Percentiles rank a stretch among this genome's conserved stretches.
These are phyloP conservation scores for Starmerella cellae DNA, from an alignment of 805 yeast species.

Conservation along the genomic window DNA sequence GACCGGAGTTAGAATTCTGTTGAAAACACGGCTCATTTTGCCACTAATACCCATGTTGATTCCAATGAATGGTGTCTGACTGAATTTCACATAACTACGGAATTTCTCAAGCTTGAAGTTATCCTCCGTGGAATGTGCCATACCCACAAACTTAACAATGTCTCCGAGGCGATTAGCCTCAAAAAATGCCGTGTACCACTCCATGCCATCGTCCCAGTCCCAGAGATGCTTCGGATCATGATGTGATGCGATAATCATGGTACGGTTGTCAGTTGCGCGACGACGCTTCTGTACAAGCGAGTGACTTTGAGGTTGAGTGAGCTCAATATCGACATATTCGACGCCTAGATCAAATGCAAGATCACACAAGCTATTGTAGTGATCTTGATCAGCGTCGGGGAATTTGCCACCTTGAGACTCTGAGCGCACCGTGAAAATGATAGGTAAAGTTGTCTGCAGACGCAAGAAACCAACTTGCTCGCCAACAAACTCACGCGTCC, in stretches of 20 bases:
- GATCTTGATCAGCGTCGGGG: constrained; percentile 42
- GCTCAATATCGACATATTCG: constrained; percentile 68
- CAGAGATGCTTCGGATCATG: constrained; percentile 55
- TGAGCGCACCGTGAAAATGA: constrained; percentile 70
- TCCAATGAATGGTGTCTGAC: constrained; percentile 61
- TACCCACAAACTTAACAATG: constrained; percentile 70
- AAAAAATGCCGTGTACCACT: constrained; percentile 62
- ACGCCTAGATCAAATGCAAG: constrained; percentile 68
- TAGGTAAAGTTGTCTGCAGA: constrained; percentile 52
- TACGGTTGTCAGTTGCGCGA: constrained; percentile 35
- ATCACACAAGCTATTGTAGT: constrained; percentile 38
- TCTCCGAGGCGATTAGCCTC: constrained; percentile 57
- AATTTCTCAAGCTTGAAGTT: constrained; percentile 61
- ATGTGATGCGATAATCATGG: constrained; percentile 70
- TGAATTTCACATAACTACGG: constrained; percentile 33
- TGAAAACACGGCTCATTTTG: constrained; percentile 64
- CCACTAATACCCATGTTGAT: constrained; percentile 71
- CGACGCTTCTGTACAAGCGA: constrained; percentile 38
- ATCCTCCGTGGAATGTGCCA: constrained; percentile 50
- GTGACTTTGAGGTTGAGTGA: constrained; percentile 41
- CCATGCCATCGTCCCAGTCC: constrained; percentile 50
- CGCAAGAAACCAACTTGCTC: constrained; percentile 63
- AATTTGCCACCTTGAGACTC: constrained; percentile 69
- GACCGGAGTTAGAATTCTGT: constrained; percentile 68
- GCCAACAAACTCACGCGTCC: constrained; percentile 42